Evolutionary conservation across 2,329 filamentous ascomycete species (phyloP), one percentile per base, ranked within the genome.

Genomic region (Diaporthe longicolla): DNA sequence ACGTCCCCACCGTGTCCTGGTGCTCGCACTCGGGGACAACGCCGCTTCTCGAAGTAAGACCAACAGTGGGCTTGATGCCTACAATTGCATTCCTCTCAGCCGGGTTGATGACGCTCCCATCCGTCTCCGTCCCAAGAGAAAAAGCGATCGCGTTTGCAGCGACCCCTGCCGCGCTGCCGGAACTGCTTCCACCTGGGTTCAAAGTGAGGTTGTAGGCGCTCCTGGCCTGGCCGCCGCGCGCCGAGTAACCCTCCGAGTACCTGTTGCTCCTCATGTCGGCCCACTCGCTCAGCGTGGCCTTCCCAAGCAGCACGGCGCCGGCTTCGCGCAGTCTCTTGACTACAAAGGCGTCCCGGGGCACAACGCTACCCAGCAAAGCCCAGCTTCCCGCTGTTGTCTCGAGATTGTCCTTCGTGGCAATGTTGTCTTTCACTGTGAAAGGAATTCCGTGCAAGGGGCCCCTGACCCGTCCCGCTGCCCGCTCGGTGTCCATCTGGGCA

Each of bases 391-490:
- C 93, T 0, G 93, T 95, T 0, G 93, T 95, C 79, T 95, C 88
- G 87, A 95, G 89, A 69, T 88, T 88, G 80, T 94, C 93, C 76
- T 90, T 90, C 11, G 89, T 90, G 32, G 87, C 91, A 71, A 94
- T 92, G 79, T 92, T 93, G 79, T 95, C 93, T 82, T 95, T 95
- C 76, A 94, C 89, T 3, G 93, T 85, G 80, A 93, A 93, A 0
- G 93, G 93, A 57, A 95, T 93, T 4, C 93, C 93, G 80, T 95
- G 93, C 1, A 95, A 85, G 0, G 90, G 90, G 1, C 92, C 89
- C n/a, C 91, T 88, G 13, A 91, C 81, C 52, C 83, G 84, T 32
- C 91, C 91, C 1, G 82, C 78, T 17, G 80, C 79, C 24, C 93
- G 87, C 81, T 95, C 92, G 0, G 79, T 80, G 77, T 95, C 93